Conservation (phyloP, 768 basidiomycete species). For the Lyophyllum semitale region DNA sequence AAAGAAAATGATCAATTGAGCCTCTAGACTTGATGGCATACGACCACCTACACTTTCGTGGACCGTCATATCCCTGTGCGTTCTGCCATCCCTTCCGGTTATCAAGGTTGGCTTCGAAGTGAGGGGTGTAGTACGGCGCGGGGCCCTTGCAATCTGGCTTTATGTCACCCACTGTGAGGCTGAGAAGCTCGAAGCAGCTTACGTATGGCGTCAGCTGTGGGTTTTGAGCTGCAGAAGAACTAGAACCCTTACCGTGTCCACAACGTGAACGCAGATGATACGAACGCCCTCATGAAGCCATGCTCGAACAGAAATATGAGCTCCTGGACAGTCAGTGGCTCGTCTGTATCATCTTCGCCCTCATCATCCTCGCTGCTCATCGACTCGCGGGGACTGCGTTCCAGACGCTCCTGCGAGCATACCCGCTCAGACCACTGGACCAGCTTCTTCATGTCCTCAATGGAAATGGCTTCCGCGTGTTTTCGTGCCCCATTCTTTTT, state of each 20-base stretch:
- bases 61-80: background rate
- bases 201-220: background rate
- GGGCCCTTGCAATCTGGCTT: conserved; percentile 13
- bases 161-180: conserved; percentile 24
- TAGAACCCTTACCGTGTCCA: conserved; percentile 29
- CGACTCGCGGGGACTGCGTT: background rate
- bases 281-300: conserved; percentile 29
- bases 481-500: conserved; percentile 17
- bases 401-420: conserved; percentile 15
- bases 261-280: conserved; percentile 25
- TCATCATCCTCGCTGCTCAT: background rate
- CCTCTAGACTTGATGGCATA: background rate
- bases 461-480: conserved; percentile 33
- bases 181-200: conserved; percentile 32
- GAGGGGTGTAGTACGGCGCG: conserved; percentile 16
- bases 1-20: background rate
- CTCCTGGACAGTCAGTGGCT: background rate
- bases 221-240: background rate
- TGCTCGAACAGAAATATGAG: conserved; percentile 19
- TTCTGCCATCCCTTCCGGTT: conserved; percentile 18
- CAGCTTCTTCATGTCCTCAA: conserved; percentile 28
- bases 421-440: conserved; percentile 27
- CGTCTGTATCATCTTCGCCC: background rate
- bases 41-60: background rate
- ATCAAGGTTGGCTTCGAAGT: conserved; percentile 22